Evolutionary conservation across 768 basidiomycete species (phyloP).

Genomic region (Collybia sordida): DNA sequence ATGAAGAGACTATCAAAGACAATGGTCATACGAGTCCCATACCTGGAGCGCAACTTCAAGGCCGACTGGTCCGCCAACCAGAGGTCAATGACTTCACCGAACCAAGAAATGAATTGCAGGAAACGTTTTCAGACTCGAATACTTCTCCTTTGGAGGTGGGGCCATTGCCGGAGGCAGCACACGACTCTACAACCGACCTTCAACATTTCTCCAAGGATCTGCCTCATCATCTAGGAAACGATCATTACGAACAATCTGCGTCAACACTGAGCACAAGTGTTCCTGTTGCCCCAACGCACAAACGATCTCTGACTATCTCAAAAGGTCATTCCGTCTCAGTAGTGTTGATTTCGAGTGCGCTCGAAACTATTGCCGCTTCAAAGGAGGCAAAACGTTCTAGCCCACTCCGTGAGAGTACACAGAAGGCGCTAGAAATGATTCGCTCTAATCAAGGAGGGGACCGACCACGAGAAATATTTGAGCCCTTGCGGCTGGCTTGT

Average conservation of each 20-base stretch:
- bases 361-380: conserved; percentile 84
- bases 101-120: neutral
- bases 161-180: conserved; percentile 1
- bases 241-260: neutral
- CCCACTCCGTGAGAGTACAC: conserved; percentile 81
- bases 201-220: neutral
- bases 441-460: conserved; percentile 73
- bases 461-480: conserved; percentile 85
- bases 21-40: too few species aligned
- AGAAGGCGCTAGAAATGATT: conserved; percentile 81
- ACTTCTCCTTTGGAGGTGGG: conserved; percentile 13
- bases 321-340: conserved; percentile 75
- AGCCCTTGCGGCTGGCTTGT: conserved; percentile 94
- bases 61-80: neutral
- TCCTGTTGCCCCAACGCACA: conserved; percentile 31
- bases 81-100: neutral
- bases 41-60: too few species aligned
- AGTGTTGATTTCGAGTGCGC: conserved; percentile 78
- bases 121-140: conserved; percentile 4
- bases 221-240: neutral
- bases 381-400: conserved; percentile 84
- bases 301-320: conserved; percentile 60
- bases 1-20: too few species aligned
- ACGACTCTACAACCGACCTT: neutral
- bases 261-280: conserved; percentile 3